Evolutionary conservation across 495 filamentous ascomycete species (phyloP).

Genomic region (Aspergillus heteromorphus): DNA sequence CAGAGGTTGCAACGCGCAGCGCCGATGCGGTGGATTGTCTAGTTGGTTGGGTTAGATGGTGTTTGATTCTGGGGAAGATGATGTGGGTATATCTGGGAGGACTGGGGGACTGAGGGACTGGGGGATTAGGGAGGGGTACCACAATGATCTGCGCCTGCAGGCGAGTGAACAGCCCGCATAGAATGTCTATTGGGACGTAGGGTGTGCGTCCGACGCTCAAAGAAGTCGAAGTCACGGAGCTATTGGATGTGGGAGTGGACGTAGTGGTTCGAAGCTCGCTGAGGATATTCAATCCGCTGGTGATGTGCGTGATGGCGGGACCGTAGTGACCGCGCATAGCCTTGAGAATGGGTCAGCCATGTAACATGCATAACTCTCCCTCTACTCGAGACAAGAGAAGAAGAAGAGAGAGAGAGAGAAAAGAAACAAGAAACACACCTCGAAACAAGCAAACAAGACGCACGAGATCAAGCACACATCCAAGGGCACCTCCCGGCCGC

Average conservation of each 20-base stretch:
- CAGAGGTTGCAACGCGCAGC: not conserved
- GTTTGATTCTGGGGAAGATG: not conserved
- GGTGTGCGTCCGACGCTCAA: not conserved
- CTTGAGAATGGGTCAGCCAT: not conserved
- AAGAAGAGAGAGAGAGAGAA: too few species aligned
- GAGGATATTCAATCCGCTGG: conserved; percentile 1
- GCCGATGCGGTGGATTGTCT: not conserved
- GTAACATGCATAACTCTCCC: not conserved
- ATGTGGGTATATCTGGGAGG: too few species aligned
- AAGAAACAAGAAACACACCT: not conserved
- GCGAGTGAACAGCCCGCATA: not conserved
- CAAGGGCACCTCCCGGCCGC: not conserved
- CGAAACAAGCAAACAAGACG: not conserved
- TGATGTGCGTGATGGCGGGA: not conserved
- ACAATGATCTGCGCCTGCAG: not conserved
- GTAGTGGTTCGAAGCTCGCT: not conserved
- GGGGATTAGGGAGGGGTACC: not conserved
- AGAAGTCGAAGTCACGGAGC: too few species aligned
- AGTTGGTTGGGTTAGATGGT: not conserved
- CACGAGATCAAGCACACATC: not conserved
- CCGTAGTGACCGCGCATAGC: not conserved
- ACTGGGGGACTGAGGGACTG: too few species aligned
- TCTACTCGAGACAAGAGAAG: too few species aligned
- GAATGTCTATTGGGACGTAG: not conserved
- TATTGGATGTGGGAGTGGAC: too few species aligned